Base-by-base conservation (phyloP, 2,329 filamentous ascomycete species). In the Aspergillus pseudotamarii region DNA sequence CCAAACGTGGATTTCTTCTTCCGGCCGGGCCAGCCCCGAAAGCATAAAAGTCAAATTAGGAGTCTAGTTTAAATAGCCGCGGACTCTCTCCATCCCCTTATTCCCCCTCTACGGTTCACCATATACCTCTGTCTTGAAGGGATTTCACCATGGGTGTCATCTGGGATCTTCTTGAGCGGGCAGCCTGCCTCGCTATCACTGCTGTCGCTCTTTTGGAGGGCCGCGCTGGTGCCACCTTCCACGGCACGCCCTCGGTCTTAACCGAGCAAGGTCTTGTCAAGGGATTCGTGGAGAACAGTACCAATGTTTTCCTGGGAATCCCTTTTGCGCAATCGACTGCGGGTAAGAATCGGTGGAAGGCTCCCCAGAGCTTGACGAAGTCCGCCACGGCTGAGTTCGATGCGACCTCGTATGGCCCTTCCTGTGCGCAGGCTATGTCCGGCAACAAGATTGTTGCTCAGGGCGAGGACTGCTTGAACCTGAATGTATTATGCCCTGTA, bases 221-320 rank as follows among this genome's bases (percentile, higher is more conserved):
- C 3, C 58, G 50, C 19, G 64, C 61, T 26, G 60, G 59, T 56
- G 65, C 54, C 19, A 59, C 61, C 10, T 51, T 57, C n/a, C 32
- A 45, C 28, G 61, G 54, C 19, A 28, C 41, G 9, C 65, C 65
- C 14, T 53, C 32, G n/a, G 63, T 72, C 45, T 66, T 67, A 34
- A 38, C 65, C 41, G 58, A 67, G 12, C 71, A 70, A 59, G 67
- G 69, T 1, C 36, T 67, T 9, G 56, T 75, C 53, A 64, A 69
- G 28, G 71, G 69, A 2, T 72, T 71, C 45, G 58, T 60, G 23
- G 62, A 69, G 51, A 67, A 73, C 36, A 66, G 70, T n/a, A 71
- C 72, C 63, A 57, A 68, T 11, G 71, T 71, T 30, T 66, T 60
- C 50, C 57, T 75, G 41, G 68, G 68, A 45, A 68, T 73, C n/a